These are phyloP conservation scores for Entonaema liquescens DNA, from an alignment of 495 filamentous ascomycete genomes.

Conservation along the genomic window DNA sequence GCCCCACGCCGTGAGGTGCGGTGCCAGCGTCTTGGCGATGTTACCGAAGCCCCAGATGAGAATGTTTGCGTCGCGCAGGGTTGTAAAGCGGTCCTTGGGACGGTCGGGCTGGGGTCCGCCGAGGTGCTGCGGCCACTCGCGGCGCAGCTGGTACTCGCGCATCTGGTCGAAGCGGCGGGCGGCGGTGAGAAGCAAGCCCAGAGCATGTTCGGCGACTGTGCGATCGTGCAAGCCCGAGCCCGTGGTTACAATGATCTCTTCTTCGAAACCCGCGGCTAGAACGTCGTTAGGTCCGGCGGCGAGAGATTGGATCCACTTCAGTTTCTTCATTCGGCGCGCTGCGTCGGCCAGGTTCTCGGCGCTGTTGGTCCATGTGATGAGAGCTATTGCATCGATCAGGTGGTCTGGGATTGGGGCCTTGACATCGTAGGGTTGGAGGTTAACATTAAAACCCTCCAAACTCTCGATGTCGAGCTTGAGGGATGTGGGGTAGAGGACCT, in stretches of 20 bases:
- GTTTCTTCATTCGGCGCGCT: conserved; percentile 55
- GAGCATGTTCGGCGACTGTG: conserved; percentile 67
- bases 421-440: conserved; percentile 64
- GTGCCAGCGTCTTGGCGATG: conserved; percentile 79
- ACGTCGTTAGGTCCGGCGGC: conserved; percentile 71
- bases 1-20: conserved; percentile 67
- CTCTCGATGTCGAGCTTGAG: conserved; percentile 58
- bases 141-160: conserved; percentile 63
- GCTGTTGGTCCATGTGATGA: conserved; percentile 67
- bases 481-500: conserved; percentile 70
- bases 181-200: conserved; percentile 61
- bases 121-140: conserved; percentile 64
- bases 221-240: conserved; percentile 69
- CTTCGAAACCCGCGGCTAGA: conserved; percentile 61
- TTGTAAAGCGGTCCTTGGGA: conserved; percentile 57
- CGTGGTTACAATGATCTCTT: conserved; percentile 56
- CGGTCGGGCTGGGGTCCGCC: conserved; percentile 65
- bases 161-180: conserved; percentile 65
- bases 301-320: conserved; percentile 69
- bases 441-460: conserved; percentile 61
- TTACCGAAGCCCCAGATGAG: conserved; percentile 85
- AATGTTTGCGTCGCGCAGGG: conserved; percentile 60
- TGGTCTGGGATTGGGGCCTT: conserved; percentile 59
- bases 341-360: conserved; percentile 62
- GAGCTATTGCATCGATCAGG: conserved; percentile 62